Evolutionary conservation across 2,329 filamentous ascomycete species (phyloP).

Genomic region (Stemphylium beticola): DNA sequence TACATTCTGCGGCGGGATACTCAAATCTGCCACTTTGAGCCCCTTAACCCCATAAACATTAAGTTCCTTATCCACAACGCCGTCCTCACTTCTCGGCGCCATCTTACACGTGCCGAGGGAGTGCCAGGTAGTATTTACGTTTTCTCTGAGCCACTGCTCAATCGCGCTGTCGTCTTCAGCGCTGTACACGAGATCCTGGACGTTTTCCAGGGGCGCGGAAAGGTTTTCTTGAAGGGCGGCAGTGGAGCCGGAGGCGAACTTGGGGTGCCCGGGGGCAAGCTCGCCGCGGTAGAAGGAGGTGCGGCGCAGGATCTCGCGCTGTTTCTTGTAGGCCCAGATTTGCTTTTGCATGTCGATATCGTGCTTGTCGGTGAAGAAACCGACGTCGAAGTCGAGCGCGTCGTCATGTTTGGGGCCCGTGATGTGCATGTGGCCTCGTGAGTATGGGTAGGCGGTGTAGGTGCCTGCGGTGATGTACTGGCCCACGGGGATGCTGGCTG

Average conservation of each 20-base stretch:
- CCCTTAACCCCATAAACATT: constrained; percentile 38
- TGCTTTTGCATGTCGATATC: constrained; percentile 65
- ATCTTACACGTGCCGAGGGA: constrained; percentile 43
- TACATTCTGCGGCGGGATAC: constrained; percentile 51
- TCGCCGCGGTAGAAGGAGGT: constrained; percentile 57
- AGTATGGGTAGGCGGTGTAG: constrained; percentile 67
- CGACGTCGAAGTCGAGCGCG: constrained; percentile 62
- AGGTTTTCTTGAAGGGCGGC: constrained; percentile 19
- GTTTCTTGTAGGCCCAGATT: constrained; percentile 69
- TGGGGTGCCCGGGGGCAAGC: constrained; percentile 32
- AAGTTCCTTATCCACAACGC: constrained; percentile 35
- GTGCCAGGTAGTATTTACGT: constrained; percentile 43
- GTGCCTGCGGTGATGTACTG: constrained; percentile 61
- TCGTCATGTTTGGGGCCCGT: constrained; percentile 53
- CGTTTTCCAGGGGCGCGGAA: constrained; percentile 13
- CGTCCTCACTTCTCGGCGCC: constrained; percentile 39
- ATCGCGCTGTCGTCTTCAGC: constrained; percentile 46
- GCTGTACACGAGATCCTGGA: constrained; percentile 28
- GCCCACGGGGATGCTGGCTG: constrained; percentile 42
- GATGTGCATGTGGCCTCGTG: constrained; percentile 67
- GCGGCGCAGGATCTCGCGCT: constrained; percentile 65
- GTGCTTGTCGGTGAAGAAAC: constrained; percentile 62
- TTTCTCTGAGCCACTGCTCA: constrained; percentile 51
- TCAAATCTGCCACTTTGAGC: constrained; percentile 54
- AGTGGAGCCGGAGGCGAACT: constrained; percentile 28